Base-by-base conservation (phyloP, 2,329 filamentous ascomycete species). In the Neonectria neomacrospora region DNA sequence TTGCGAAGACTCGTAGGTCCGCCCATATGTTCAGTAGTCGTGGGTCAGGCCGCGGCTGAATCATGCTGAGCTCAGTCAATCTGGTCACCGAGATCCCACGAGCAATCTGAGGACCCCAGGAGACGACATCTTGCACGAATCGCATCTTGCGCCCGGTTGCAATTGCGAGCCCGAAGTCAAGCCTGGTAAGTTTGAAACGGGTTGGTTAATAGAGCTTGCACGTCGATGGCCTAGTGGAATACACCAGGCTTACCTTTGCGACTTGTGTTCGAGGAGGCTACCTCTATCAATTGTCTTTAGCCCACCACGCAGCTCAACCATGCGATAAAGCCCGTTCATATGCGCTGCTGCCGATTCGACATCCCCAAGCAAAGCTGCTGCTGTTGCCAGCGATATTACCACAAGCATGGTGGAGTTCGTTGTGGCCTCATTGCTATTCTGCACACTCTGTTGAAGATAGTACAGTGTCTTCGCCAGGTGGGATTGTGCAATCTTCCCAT, bases 291-390 rank as follows among this genome's bases (percentile, higher is more conserved):
- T 44, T 1, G 64, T 50, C 6, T 61, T 22, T 20, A 71, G 11
- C 0, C 73, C 73, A 1, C 72, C 72, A 10, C 71, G 66, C 23
- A 74, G 16, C 14, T 71, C 45, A 7, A 75, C 45, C 9, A 75
- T 71, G 12, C 48, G 39, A 39, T 61, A 34, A 42, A 74, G 52
- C 0, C 73, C 73, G 37, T 74, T 61, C 64, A 74, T 67, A 47
- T 75, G 73, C 54, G 69, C 71, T 8, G 26, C 39, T 1, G 67
- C 62, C 0, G 68, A 67, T 14, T 61, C 60, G 2, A 71, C n/a
- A 16, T 74, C 73, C 0, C 71, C 71, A 8, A 65, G 16, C 1
- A 74, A 53, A 6, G 67, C 60, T 1, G 73, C 68, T 1, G 70
- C 64, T 12, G 65, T 68, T 1, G 73, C 72, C 7, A 75, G 56